Evolutionary conservation across 805 yeast genomes (phyloP), one percentile per base, ranked within the genome.

Genomic region (Pichia insulana): DNA sequence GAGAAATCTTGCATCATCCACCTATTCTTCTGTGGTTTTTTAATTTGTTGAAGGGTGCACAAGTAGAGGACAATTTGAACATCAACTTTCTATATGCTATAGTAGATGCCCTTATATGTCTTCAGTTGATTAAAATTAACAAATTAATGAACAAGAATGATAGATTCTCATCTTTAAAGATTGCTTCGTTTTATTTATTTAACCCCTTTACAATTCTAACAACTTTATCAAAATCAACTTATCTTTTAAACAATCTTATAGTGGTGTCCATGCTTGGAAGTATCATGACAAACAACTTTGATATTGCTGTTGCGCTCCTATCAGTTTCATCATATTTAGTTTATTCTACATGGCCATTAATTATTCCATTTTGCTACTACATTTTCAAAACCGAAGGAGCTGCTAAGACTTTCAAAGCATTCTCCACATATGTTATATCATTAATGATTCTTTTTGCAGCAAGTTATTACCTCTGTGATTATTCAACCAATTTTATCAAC

Each of bases 1-100:
- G 97, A 9, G 94, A 94, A 19, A 78, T 88, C 15, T 81, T 82
- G 30, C 90, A 87, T 60, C 95, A 87, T 52, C 78, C 95, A 3
- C 96, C 96, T 3, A 56, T 88, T 16, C 54, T 90, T 18, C 70
- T 86, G 30, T 63, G 69, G 2, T 45, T 76, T 1, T 68, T 81
- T 55, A 64, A 70, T 10, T 37, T 64, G 7, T 36, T 76, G 16
- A 49, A 65, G 15, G 34, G 48, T 50, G 38, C 54, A 48, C 47
- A 53, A 18, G n/a, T 48, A 2, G 31, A 28, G 4, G 45, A 42
- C 22, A 43, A 44, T 26, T 35, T 48, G 3, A 37, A 50, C 11
- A 36, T 49, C 38, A 64, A 69, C 41, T 45, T 74, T 10, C 28
- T 83, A 2, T 89, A 70, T 58, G 72, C 89, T 0, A 37, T 66